Conservation (phyloP, 2,329 filamentous ascomycete genomes). For the Hymenoscyphus infarciens region DNA sequence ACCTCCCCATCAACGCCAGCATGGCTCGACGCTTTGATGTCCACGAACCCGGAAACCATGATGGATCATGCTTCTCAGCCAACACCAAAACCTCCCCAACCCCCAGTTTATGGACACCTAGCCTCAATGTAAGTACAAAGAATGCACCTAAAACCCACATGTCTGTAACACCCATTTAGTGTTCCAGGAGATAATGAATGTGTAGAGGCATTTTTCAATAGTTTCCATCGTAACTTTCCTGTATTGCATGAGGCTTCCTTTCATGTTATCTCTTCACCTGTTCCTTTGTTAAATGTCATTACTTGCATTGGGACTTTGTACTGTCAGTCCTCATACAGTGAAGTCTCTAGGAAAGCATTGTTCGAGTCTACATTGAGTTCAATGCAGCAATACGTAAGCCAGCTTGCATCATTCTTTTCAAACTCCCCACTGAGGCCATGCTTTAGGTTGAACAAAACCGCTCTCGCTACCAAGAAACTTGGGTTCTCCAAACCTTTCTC, state of each 20-base stretch:
- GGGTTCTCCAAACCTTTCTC: constrained; percentile 13
- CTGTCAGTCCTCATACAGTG: constrained; percentile 7
- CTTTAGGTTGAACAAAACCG: constrained; percentile 14
- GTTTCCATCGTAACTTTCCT: constrained; percentile 14
- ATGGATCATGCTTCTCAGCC: background rate
- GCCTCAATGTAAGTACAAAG: background rate
- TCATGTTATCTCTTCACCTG: constrained; percentile 14
- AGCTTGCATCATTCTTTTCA: no score
- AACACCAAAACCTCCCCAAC: background rate
- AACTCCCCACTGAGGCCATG: no score
- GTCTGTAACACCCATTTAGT: background rate
- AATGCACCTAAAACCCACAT: background rate
- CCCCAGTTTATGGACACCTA: background rate
- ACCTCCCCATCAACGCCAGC: constrained; percentile 4
- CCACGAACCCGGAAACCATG: background rate
- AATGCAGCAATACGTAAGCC: constrained; percentile 13
- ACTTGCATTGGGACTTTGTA: constrained; percentile 13
- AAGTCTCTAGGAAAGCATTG: constrained; percentile 7
- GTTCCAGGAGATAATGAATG: constrained; percentile 6
- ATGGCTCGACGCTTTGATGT: constrained; percentile 12
- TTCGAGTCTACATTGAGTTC: constrained; percentile 10
- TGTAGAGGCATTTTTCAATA: constrained; percentile 8
- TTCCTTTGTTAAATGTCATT: constrained; percentile 9
- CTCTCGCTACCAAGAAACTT: constrained; percentile 14
- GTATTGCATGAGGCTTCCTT: constrained; percentile 13